Percentiles rank a stretch among this genome's conserved stretches.
These are phyloP conservation scores for Fraxinus ornus DNA, from an alignment of 305 asterid genomes.

Conservation along the genomic window DNA sequence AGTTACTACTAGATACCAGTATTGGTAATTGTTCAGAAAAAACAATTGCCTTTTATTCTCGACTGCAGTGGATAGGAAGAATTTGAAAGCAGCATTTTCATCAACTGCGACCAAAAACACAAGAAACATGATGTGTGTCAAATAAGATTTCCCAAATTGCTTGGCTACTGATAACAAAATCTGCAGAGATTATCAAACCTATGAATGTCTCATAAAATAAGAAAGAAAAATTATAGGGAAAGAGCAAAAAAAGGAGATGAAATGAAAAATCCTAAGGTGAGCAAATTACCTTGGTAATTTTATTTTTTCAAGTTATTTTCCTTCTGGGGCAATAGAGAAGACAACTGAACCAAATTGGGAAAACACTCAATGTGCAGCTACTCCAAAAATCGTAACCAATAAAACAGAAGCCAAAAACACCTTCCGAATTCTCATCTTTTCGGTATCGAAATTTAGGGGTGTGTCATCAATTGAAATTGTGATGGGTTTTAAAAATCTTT, in stretches of 20 bases:
- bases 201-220: slow-evolving; percentile 23
- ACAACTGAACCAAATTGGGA: slow-evolving; percentile 76
- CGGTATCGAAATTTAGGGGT: too few relatives aligned
- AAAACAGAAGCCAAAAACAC: too few relatives aligned
- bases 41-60: too few relatives aligned
- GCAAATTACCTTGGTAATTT: slow-evolving; percentile 61
- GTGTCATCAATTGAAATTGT: too few relatives aligned
- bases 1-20: too few relatives aligned
- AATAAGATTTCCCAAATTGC: slow-evolving; percentile 68
- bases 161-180: slow-evolving; percentile 69
- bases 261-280: neutral
- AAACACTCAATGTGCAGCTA: slow-evolving; percentile 85
- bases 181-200: slow-evolving; percentile 45
- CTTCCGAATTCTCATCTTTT: too few relatives aligned
- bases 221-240: slow-evolving; percentile 3
- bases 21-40: too few relatives aligned
- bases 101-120: slow-evolving; percentile 82
- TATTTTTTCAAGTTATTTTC: slow-evolving; percentile 84
- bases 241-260: slow-evolving; percentile 1
- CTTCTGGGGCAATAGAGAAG: slow-evolving; percentile 82
- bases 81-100: slow-evolving; percentile 63
- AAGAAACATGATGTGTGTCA: slow-evolving; percentile 81
- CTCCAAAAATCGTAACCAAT: slow-evolving; percentile 41
- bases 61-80: slow-evolving; percentile 64
- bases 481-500: too few relatives aligned